Base-by-base conservation (phyloP, 371 early-diverging fungal genomes). In the Mortierella sp. region DNA sequence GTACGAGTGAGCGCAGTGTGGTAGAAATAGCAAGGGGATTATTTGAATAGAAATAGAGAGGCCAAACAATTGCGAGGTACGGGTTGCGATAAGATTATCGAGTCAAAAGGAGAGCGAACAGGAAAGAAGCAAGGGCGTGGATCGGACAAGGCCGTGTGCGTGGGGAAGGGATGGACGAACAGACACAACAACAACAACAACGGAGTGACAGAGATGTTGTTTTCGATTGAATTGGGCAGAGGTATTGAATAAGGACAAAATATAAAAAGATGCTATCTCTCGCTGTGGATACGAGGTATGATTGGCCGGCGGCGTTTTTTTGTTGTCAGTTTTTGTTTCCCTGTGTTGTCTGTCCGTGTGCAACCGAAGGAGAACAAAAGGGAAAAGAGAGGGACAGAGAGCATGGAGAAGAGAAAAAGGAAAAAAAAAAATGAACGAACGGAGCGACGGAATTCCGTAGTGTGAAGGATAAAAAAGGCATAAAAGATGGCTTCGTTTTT, bases 141-240 rank as follows among this genome's bases (percentile, higher is more conserved):
- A 42, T 68, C 68, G 68, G 68, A 68, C 68, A 68, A 68, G 68
- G 68, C 65, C 42, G 75, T 45, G 54, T 42, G 75, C 42, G 58
- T 44, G 28, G 45, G 42, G 42, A 21, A 45, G n/a, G 26, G 58
- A 31, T 13, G 26, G 42, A 31, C 19, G 50, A 34, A 34, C 24
- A 16, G 68, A 13, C 5, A 26, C 14, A 73, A 73, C 42, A 34
- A 26, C 60, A 38, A 63, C 44, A 74, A 52, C 14, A 73, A 48
- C 24, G 58, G n/a, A 34, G 68, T 38, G 68, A 21, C 26, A 19
- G 3, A 60, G 60, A 63, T 63, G 16, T 55, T 28, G 63, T 83
- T 83, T 83, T 79, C 83, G 82, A 82, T 75, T 82, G 82, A 82
- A 82, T 82, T 11, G 14, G 28, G 21, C 1, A 1, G 74, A 16